Percentiles rank a stretch among this genome's conserved stretches.
Conservation (phyloP, 2,329 filamentous ascomycete species). For the Macrophomina phaseolina region DNA sequence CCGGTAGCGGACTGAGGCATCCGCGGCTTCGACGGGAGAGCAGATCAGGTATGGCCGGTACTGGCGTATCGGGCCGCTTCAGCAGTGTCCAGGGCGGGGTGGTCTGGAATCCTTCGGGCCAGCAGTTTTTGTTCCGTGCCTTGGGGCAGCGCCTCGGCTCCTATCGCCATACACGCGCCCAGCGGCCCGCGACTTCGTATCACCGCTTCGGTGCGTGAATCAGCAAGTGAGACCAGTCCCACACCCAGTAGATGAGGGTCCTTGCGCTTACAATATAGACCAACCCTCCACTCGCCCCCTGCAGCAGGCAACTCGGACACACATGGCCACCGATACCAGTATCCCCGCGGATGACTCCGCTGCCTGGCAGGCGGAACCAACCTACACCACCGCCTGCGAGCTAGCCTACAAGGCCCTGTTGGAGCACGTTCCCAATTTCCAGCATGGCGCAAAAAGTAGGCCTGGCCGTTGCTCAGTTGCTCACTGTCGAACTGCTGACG, state of each 20-base stretch:
- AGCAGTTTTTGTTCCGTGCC: background rate
- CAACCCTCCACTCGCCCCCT: background rate
- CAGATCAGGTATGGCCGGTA: background rate
- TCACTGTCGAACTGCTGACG: background rate
- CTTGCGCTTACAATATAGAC: background rate
- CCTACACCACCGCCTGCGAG: constrained; percentile 53
- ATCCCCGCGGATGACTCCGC: constrained; percentile 61
- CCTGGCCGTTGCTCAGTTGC: background rate
- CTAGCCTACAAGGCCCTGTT: constrained; percentile 56
- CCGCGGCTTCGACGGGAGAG: background rate
- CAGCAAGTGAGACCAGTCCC: constrained; percentile 6
- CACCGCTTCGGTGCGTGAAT: background rate
- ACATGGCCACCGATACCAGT: constrained; percentile 40
- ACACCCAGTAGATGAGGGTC: background rate
- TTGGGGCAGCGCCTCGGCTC: constrained; percentile 11
- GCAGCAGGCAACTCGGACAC: background rate
- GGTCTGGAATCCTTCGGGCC: background rate
- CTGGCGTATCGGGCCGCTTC: constrained; percentile 5
- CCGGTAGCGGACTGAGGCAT: background rate
- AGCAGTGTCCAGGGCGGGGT: background rate
- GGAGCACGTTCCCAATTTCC: constrained; percentile 42
- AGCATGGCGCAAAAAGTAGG: constrained; percentile 32
- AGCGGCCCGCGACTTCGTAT: background rate
- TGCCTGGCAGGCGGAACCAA: constrained; percentile 31
- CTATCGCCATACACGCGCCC: background rate